Evolutionary conservation across 768 basidiomycete species (phyloP).

Genomic region (Termitomyces titanicus): DNA sequence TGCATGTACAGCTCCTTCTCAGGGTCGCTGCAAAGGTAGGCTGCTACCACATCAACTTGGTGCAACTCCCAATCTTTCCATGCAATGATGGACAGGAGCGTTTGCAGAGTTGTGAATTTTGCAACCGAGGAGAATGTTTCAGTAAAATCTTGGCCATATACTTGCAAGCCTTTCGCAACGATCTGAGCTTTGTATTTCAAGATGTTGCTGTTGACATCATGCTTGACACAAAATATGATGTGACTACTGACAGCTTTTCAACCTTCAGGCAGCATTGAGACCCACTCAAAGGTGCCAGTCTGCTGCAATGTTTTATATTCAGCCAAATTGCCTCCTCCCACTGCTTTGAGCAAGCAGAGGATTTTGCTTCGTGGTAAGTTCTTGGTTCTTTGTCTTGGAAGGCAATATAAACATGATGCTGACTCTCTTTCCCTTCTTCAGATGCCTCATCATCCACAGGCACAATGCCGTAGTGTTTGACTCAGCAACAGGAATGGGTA

Average conservation of each 20-base stretch:
- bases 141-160: no score
- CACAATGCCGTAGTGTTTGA: no score
- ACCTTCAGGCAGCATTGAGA: background rate
- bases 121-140: no score
- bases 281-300: slow-evolving; percentile 2
- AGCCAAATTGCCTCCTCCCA: no score
- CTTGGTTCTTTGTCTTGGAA: no score
- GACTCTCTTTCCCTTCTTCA: background rate
- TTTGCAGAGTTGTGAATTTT: background rate
- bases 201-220: background rate
- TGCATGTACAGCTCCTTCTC: slow-evolving; percentile 2
- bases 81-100: background rate
- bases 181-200: background rate
- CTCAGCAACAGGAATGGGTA: no score
- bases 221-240: background rate
- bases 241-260: background rate
- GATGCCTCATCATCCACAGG: background rate
- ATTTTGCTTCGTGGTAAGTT: no score
- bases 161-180: background rate
- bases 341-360: no score
- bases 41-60: no score
- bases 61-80: no score
- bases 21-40: background rate
- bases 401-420: no score
- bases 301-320: slow-evolving; percentile 8